phyloP scores from a whole-genome alignment of 768 basidiomycete species.

The Psilocybe subaeruginosa region DNA sequence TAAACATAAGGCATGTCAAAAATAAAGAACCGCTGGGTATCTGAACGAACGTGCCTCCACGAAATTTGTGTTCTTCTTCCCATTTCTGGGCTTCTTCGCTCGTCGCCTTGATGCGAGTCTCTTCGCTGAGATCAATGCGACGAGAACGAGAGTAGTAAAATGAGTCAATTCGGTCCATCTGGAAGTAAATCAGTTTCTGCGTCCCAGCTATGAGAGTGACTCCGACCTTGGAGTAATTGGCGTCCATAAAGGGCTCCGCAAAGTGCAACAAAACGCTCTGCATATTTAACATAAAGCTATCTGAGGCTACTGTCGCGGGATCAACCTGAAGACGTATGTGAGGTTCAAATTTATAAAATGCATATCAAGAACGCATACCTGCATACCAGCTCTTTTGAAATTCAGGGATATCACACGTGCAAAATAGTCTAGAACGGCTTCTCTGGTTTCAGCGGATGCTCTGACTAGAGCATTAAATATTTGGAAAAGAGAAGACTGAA shows the following conservation, averaged over 20 bases:
- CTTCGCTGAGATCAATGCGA: slow-evolving; percentile 80
- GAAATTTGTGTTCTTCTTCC: slow-evolving; percentile 51
- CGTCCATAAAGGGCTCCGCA: slow-evolving; percentile 95
- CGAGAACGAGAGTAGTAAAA: slow-evolving; percentile 74
- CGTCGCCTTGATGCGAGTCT: slow-evolving; percentile 93
- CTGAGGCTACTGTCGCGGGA: slow-evolving; percentile 80
- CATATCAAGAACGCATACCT: slow-evolving; percentile 44
- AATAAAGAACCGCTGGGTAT: not conserved
- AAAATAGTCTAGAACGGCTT: slow-evolving; percentile 85
- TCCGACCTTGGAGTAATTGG: slow-evolving; percentile 80
- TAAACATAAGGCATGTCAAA: slow-evolving; percentile 17
- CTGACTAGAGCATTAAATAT: slow-evolving; percentile 90
- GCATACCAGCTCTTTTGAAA: slow-evolving; percentile 87
- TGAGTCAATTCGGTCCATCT: slow-evolving; percentile 93
- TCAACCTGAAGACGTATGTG: slow-evolving; percentile 60
- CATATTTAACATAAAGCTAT: slow-evolving; percentile 92
- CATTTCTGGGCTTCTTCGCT: slow-evolving; percentile 84
- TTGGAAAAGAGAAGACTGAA: slow-evolving; percentile 71
- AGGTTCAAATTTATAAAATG: not conserved
- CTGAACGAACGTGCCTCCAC: slow-evolving; percentile 39
- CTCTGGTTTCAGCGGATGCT: slow-evolving; percentile 74
- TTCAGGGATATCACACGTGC: slow-evolving; percentile 76
- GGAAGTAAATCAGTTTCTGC: not conserved
- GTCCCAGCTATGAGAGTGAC: not conserved
- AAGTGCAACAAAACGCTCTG: slow-evolving; percentile 83